Evolutionary conservation across 1,284 basidiomycete genomes (phyloP).

Genomic region (Xanthoconium separans): DNA sequence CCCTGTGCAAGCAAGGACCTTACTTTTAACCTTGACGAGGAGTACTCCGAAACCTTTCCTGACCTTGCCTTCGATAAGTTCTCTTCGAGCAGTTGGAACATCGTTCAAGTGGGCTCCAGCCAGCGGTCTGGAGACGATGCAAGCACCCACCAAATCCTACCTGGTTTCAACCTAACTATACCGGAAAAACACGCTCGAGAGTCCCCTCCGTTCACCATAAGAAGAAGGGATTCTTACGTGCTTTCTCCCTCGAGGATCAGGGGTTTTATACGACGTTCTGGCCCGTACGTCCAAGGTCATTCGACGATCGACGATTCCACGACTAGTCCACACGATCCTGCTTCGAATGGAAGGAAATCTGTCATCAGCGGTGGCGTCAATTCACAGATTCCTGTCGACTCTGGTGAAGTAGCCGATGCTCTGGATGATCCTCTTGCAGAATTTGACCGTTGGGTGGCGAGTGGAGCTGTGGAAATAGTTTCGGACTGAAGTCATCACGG

Average conservation of each 20-base stretch:
- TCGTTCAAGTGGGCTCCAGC: constrained; percentile 11
- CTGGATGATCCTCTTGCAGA: constrained; percentile 43
- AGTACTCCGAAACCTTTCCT: constrained; percentile 32
- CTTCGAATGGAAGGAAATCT: not conserved
- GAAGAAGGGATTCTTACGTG: constrained; percentile 8
- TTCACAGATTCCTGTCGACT: not conserved
- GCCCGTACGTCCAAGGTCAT: not conserved
- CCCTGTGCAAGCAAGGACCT: not conserved
- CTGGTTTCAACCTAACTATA: not conserved
- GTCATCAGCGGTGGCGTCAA: not conserved
- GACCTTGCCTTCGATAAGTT: not conserved
- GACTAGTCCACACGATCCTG: not conserved
- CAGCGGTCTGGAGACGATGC: constrained; percentile 8
- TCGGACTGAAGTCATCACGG: constrained; percentile 13
- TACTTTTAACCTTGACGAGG: constrained; percentile 21
- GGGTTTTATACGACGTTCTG: constrained; percentile 19
- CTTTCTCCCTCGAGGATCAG: constrained; percentile 30
- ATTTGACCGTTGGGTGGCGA: constrained; percentile 48
- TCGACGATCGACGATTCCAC: not conserved
- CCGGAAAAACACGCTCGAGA: not conserved
- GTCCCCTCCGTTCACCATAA: not conserved
- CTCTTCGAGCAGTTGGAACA: constrained; percentile 28
- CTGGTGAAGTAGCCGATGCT: not conserved
- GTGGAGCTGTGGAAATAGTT: constrained; percentile 41
- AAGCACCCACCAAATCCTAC: not conserved